Evolutionary conservation across 352 stramenopile genomes (phyloP).

Genomic region (Globisporangium yorkense): DNA sequence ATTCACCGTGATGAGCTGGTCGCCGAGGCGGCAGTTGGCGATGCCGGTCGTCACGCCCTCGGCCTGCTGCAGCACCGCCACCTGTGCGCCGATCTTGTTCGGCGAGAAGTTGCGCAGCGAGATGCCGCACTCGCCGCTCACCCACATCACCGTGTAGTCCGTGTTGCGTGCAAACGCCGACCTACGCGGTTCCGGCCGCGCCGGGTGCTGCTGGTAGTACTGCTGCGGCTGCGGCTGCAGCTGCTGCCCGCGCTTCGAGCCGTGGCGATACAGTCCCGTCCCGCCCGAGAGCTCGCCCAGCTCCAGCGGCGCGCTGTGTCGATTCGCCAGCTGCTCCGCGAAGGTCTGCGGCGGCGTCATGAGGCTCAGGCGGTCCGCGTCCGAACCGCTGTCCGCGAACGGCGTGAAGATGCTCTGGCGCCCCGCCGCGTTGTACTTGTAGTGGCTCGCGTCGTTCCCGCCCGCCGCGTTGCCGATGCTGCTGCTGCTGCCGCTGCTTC

Average conservation of each 20-base stretch:
- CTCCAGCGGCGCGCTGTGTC: conserved; percentile 15
- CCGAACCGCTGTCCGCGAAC: conserved; percentile 10
- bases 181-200: conserved; percentile 2
- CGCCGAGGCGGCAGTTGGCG: conserved; percentile 63
- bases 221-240: conserved; percentile 23
- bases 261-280: conserved; percentile 18
- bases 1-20: conserved; percentile 74
- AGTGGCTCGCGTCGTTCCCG: not conserved
- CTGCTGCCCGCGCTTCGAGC: conserved; percentile 19
- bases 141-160: conserved; percentile 76
- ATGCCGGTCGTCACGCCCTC: conserved; percentile 76
- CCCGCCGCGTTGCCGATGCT: not conserved
- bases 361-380: conserved; percentile 10
- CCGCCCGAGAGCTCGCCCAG: conserved; percentile 6
- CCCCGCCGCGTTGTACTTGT: conserved; percentile 1
- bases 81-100: conserved; percentile 72
- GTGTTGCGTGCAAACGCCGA: conserved; percentile 11
- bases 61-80: conserved; percentile 72
- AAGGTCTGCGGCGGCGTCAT: conserved; percentile 4
- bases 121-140: conserved; percentile 79
- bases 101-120: conserved; percentile 77
- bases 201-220: conserved; percentile 18
- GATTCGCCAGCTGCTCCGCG: not conserved
- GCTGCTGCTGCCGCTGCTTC: conserved; percentile 5
- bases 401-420: conserved; percentile 36